phyloP scores from a whole-genome alignment of 441 rosid genomes.

The Syzygium malaccense region DNA sequence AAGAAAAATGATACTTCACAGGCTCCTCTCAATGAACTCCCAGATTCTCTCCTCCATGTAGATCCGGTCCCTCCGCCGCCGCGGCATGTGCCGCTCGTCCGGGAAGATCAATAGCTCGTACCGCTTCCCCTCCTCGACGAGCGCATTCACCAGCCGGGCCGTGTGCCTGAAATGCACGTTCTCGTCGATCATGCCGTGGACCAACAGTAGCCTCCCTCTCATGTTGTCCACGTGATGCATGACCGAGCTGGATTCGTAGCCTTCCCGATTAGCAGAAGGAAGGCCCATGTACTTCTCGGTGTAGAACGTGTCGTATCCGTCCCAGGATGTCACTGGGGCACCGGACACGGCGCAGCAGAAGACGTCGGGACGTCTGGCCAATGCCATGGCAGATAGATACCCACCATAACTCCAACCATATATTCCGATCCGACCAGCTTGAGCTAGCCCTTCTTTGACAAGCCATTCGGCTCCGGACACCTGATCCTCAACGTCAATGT shows the following conservation, averaged over 20 bases:
- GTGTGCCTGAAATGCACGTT: constrained; percentile 96
- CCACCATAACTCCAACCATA: constrained; percentile 98
- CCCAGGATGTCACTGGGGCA: constrained; percentile 97
- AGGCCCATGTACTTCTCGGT: constrained; percentile 91
- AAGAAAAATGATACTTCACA: constrained; percentile 24
- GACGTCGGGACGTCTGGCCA: constrained; percentile 55
- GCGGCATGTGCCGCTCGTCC: constrained; percentile 86
- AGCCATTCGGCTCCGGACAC: constrained; percentile 80
- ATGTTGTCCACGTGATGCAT: constrained; percentile 64
- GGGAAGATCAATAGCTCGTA: constrained; percentile 84
- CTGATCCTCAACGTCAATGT: constrained; percentile 74
- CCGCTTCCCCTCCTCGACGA: constrained; percentile 57
- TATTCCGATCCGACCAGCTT: constrained; percentile 62
- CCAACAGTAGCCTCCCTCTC: constrained; percentile 57
- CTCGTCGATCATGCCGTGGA: constrained; percentile 96
- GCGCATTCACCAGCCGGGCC: constrained; percentile 80
- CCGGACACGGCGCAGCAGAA: constrained; percentile 76
- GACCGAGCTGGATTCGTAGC: constrained; percentile 57
- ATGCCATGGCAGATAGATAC: constrained; percentile 65
- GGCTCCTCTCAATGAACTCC: constrained; percentile 72
- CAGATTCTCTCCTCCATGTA: constrained; percentile 95
- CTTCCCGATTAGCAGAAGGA: constrained; percentile 33
- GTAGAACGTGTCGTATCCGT: constrained; percentile 88
- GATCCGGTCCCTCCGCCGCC: constrained; percentile 49
- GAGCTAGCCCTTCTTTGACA: constrained; percentile 65